Evolutionary conservation across 345 rosid species (phyloP), one percentile per base, ranked within the genome.

Genomic region (Pseudoturritis turrita): DNA sequence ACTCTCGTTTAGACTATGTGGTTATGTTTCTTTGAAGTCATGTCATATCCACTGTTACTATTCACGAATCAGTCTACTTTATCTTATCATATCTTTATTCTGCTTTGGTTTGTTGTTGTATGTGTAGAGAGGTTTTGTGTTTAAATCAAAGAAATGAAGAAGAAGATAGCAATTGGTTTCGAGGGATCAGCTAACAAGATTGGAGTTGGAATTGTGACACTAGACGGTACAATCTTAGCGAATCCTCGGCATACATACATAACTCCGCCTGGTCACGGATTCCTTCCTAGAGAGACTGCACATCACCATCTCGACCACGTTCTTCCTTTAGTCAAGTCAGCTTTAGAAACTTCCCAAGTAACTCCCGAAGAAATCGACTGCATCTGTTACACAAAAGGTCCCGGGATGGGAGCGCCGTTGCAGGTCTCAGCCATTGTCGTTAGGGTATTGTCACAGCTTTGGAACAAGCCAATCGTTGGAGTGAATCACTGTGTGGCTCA

Each of bases 401-500:
- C 99, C 0, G 98, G 96, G 23, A 92, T 96, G 99, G 99, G 97
- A 35, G 99, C 99, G 0, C 98, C 97, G 0, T 65, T 96, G 57
- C 98, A 92, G 35, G 96, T 96, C 1, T 70, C 97, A 13, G 91
- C 95, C 5, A 43, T 87, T 43, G 98, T 92, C 6, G 80, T 92
- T 29, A 79, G 97, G 58, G 88, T 90, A 37, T 86, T 96, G 71
- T 92, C 99, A 1, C 86, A 79, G 72, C 75, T 90, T n/a, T 96
- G 99, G 98, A 90, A 88, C 74, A 92, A 88, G 73, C 95, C 98
- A 0, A 78, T 92, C 76, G 90, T 90, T 45, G 97, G 83, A 0
- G 97, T 92, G 57, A 96, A 96, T 72, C 99, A 96, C 41, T 96
- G 99, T 29, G 99, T 96, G 60, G 99, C 98, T 0, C 99, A 95